A percentile compares a stretch with the other conserved stretches of the same genome.
phyloP scores from a whole-genome alignment of 306 rosid species.

The Rubus parviflorus region DNA sequence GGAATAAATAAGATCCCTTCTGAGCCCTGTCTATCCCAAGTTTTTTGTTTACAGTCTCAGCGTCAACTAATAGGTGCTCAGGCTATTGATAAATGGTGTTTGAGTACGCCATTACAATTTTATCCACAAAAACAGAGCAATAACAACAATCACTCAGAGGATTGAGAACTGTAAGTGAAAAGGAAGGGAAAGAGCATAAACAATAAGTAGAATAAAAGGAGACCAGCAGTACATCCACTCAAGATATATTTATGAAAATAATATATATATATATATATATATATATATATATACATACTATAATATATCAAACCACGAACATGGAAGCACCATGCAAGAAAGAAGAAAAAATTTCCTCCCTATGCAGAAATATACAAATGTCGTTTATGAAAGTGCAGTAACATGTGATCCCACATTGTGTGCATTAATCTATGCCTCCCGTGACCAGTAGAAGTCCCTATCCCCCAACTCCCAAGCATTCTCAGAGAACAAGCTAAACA shows the following conservation, averaged over 20 bases:
- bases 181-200: background rate
- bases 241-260: background rate
- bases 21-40: slow-evolving; percentile 85
- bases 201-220: background rate
- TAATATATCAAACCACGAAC: background rate
- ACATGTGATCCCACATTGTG: background rate
- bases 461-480: background rate
- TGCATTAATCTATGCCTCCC: background rate
- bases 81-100: slow-evolving; percentile 54
- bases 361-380: background rate
- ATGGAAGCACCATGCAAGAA: background rate
- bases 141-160: background rate
- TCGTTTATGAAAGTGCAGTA: background rate
- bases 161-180: background rate
- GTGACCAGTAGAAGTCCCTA: background rate
- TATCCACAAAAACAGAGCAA: background rate
- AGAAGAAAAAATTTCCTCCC: slow-evolving; percentile 9
- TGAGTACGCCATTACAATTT: background rate
- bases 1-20: slow-evolving; percentile 63
- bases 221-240: background rate
- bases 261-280: background rate
- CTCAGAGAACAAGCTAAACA: background rate
- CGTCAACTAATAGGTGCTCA: slow-evolving; percentile 72
- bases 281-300: background rate
- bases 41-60: slow-evolving; percentile 52